These are phyloP conservation scores for Scenedesmus sp. DNA, from an alignment of 163 green algal species.

Conservation along the genomic window DNA sequence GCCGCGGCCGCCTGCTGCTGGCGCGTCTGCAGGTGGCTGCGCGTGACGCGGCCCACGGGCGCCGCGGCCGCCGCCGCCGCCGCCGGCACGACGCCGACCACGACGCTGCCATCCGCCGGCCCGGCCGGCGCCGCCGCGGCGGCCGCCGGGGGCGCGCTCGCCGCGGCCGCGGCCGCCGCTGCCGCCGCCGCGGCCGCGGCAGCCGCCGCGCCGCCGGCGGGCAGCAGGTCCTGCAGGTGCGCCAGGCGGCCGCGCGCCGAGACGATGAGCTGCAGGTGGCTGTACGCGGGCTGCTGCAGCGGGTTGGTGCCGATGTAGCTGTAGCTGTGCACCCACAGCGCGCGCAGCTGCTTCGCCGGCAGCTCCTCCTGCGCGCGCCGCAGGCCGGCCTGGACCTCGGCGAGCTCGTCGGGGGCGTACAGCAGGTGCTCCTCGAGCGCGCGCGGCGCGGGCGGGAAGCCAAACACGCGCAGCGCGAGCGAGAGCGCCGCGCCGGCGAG, in stretches of 20 bases:
- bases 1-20: no score
- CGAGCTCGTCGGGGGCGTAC: constrained; percentile 23
- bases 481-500: constrained; percentile 29
- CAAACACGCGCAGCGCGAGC: constrained; percentile 27
- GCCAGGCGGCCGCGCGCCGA: constrained; percentile 5
- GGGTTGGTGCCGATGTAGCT: constrained; percentile 37
- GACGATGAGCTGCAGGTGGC: constrained; percentile 32
- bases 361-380: constrained; percentile 28
- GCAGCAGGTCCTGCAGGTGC: constrained; percentile 1
- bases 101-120: no score
- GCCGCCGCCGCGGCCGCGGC: constrained; percentile 4
- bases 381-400: constrained; percentile 22
- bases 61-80: no score
- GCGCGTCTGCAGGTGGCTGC: no score
- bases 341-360: constrained; percentile 25
- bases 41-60: no score
- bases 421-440: constrained; percentile 24
- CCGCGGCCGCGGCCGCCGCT: neutral
- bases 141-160: neutral
- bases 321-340: constrained; percentile 36
- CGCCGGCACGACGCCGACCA: no score
- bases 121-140: neutral
- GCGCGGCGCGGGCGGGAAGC: constrained; percentile 15
- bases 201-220: neutral
- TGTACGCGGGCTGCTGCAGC: constrained; percentile 37